Percentiles rank a stretch among this genome's conserved stretches.
Evolutionary conservation across 2,329 filamentous ascomycete species (phyloP).

Genomic region (Phialocephala subalpina): DNA sequence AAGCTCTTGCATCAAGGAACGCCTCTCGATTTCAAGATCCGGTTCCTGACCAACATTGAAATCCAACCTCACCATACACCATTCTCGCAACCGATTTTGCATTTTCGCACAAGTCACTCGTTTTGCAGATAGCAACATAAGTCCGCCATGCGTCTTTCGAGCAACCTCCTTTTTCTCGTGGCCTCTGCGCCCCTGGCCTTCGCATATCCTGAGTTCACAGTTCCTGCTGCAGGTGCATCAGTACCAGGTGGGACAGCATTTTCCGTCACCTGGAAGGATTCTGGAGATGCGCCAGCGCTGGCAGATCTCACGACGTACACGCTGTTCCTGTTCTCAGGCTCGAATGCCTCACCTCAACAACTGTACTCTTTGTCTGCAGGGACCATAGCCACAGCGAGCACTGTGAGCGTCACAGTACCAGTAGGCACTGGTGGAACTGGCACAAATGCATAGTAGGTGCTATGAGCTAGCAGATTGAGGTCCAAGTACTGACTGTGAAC

Average conservation of each 20-base stretch:
- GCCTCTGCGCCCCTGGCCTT: constrained; percentile 35
- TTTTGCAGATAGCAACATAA: constrained; percentile 20
- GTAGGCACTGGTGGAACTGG: constrained; percentile 36
- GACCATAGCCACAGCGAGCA: constrained; percentile 35
- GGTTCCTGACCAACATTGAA: constrained; percentile 9
- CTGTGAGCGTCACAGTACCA: constrained; percentile 39
- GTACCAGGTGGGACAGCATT: constrained; percentile 58
- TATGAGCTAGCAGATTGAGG: neutral
- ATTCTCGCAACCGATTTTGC: neutral
- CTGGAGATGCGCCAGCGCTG: constrained; percentile 56
- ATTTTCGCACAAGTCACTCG: constrained; percentile 32
- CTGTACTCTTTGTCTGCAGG: constrained; percentile 53
- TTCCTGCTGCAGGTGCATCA: constrained; percentile 58
- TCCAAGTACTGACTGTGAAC: constrained; percentile 18
- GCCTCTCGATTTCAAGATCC: constrained; percentile 24
- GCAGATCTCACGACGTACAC: constrained; percentile 61
- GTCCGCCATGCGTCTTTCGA: constrained; percentile 35
- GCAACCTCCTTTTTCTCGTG: constrained; percentile 32
- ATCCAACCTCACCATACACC: constrained; percentile 12
- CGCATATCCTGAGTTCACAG: constrained; percentile 54
- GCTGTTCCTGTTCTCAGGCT: constrained; percentile 67
- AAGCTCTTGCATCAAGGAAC: constrained; percentile 20
- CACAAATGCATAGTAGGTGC: constrained; percentile 45
- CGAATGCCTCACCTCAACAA: constrained; percentile 55
- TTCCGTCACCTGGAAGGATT: constrained; percentile 64